Evolutionary conservation across 306 rosid species (phyloP).

Genomic region (Cicer yamashitae): DNA sequence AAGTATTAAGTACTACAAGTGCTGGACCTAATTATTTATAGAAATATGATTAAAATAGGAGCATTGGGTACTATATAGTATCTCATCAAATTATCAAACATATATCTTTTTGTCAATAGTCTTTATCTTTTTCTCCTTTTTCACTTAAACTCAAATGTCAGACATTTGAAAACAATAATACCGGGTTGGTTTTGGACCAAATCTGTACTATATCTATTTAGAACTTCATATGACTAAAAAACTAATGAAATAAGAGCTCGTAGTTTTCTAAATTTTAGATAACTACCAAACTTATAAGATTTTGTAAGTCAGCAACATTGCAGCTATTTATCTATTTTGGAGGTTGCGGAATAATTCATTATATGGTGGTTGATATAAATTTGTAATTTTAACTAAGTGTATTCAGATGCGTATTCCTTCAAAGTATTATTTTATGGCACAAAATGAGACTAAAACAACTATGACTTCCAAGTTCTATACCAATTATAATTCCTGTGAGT

Average conservation of each 20-base stretch:
- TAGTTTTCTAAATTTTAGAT: background rate
- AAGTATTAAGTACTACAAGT: background rate
- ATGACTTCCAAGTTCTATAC: no score
- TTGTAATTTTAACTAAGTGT: background rate
- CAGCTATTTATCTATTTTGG: conserved; percentile 10
- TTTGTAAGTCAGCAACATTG: background rate
- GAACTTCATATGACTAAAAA: conserved; percentile 1
- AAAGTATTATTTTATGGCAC: conserved; percentile 6
- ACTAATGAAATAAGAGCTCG: background rate
- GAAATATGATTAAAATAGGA: background rate
- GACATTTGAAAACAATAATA: conserved; percentile 1
- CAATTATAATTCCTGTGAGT: no score
- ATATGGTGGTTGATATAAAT: background rate
- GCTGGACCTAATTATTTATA: background rate
- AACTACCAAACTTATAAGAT: background rate
- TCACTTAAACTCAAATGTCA: background rate
- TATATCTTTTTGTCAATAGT: background rate
- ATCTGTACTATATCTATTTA: background rate
- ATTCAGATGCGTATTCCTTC: background rate
- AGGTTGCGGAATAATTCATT: background rate
- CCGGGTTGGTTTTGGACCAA: background rate
- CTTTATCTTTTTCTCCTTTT: background rate
- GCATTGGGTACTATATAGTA: background rate
- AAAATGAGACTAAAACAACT: conserved; percentile 20
- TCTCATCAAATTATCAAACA: background rate